Evolutionary conservation across 352 stramenopile species (phyloP), one percentile per base, ranked within the genome.

Genomic region (Phytophthora aleatoria): DNA sequence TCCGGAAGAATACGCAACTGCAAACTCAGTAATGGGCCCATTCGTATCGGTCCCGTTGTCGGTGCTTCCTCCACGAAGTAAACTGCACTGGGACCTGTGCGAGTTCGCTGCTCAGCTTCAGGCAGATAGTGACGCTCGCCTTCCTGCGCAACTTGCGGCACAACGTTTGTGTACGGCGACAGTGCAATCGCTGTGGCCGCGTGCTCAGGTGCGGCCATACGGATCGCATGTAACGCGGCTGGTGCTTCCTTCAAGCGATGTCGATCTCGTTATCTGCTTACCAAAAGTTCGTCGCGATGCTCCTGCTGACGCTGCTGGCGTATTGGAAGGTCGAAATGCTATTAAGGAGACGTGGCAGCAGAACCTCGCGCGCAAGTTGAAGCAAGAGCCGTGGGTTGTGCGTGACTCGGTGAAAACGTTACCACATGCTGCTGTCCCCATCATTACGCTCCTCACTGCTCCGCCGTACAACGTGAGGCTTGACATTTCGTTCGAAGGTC

Each of bases 301-400:
- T 8, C 95, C 94, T 36, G 96, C 97, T 10, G 89, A 97, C 45
- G 95, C 96, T 20, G 96, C 96, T 35, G 97, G 97, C 31, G 93
- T 98, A 45, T 69, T 99, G 33, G 97, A 99, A 89, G 97, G 97
- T 38, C 84, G 97, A 62, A 99, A 99, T 74, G 97, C 97, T 13
- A 99, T 99, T 64, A 99, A 99, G 67, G 96, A 99, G 69, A 98
- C 94, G 6, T 98, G 94, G 82, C 97, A 99, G 72, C 97, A 99
- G 70, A 93, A 99, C 31, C 81, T 99, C 11, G 93, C 96, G 24
- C 85, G 97, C 33, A 98, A 98, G 55, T 75, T 99, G 10, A 96
- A 96, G 15, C 85, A 91, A 65, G 95, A 98, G 52, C 81, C 87
- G 3, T 98, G 93, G 93, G 91, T 98, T 41, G 81, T 97, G 20